phyloP scores from a whole-genome alignment of 306 rosid species.

The Glycine tomentella region DNA sequence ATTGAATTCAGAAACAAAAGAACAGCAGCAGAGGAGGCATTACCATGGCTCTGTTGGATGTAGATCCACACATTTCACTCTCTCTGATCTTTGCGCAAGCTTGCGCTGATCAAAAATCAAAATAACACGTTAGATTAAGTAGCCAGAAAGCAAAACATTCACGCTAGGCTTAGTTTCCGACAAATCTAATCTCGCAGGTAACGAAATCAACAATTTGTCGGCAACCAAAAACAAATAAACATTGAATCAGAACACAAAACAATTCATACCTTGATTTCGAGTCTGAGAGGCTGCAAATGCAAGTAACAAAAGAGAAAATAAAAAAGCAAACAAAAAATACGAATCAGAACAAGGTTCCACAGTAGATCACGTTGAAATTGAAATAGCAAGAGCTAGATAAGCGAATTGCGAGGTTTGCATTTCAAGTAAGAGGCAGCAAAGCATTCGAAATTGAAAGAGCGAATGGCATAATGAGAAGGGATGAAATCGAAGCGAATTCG shows the following conservation, averaged over 20 bases:
- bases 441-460: conserved; percentile 22
- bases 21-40: conserved; percentile 30
- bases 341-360: conserved; percentile 53
- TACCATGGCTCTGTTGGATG: conserved; percentile 99
- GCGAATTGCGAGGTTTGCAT: conserved; percentile 44
- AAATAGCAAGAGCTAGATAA: conserved; percentile 33
- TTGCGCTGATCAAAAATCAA: conserved; percentile 55
- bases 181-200: conserved; percentile 35
- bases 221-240: not conserved
- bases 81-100: conserved; percentile 73
- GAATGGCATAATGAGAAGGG: conserved; percentile 18
- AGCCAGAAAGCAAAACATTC: conserved; percentile 39
- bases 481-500: conserved; percentile 57
- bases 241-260: conserved; percentile 26
- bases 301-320: conserved; percentile 33
- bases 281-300: conserved; percentile 95
- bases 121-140: conserved; percentile 43
- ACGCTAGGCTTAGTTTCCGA: conserved; percentile 32
- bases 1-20: conserved; percentile 32
- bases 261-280: conserved; percentile 90
- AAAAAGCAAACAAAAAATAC: conserved; percentile 39
- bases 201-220: not conserved
- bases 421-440: conserved; percentile 16
- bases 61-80: conserved; percentile 98
- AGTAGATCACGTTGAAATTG: conserved; percentile 64